phyloP scores from a whole-genome alignment of 2,329 filamentous ascomycete species.

The Penicillium rolfsii region DNA sequence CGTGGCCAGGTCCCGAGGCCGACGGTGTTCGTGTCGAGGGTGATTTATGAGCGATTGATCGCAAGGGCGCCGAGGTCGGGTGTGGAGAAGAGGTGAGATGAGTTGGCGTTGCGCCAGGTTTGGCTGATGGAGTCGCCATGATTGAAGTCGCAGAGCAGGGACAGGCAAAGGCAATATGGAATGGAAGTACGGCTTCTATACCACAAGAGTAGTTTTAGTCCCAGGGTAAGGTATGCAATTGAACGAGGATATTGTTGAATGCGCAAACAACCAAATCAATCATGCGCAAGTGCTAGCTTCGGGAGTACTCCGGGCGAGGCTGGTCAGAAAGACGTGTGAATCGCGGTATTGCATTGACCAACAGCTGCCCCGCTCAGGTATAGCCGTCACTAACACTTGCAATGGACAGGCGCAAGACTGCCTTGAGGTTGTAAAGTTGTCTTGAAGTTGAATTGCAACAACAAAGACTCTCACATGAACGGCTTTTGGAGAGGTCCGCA shows the following conservation, averaged over 20 bases:
- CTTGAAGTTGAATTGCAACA: neutral
- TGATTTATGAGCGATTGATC: conserved; percentile 49
- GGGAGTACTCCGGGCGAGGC: neutral
- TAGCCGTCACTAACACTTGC: conserved; percentile 8
- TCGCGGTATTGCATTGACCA: conserved; percentile 4
- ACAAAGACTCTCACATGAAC: conserved; percentile 6
- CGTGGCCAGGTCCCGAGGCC: conserved; percentile 41
- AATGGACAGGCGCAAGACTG: conserved; percentile 11
- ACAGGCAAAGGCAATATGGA: neutral
- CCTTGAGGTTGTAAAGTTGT: neutral
- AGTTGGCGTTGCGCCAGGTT: conserved; percentile 49
- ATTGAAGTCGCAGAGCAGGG: neutral
- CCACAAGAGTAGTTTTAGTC: neutral
- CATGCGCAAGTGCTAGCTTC: conserved; percentile 1
- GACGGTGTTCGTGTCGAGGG: conserved; percentile 51
- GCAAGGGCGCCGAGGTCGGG: conserved; percentile 46
- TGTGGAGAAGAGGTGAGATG: conserved; percentile 50
- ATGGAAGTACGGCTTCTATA: neutral
- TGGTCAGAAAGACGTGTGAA: neutral
- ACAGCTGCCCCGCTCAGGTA: conserved; percentile 10
- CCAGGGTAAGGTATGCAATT: conserved; percentile 4
- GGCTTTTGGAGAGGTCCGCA: neutral
- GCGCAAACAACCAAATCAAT: conserved; percentile 10
- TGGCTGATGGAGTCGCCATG: conserved; percentile 53
- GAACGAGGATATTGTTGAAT: conserved; percentile 13